Evolutionary conservation across 1,284 basidiomycete genomes (phyloP), one percentile per base, ranked within the genome.

Genomic region (Ustilago esculenta): DNA sequence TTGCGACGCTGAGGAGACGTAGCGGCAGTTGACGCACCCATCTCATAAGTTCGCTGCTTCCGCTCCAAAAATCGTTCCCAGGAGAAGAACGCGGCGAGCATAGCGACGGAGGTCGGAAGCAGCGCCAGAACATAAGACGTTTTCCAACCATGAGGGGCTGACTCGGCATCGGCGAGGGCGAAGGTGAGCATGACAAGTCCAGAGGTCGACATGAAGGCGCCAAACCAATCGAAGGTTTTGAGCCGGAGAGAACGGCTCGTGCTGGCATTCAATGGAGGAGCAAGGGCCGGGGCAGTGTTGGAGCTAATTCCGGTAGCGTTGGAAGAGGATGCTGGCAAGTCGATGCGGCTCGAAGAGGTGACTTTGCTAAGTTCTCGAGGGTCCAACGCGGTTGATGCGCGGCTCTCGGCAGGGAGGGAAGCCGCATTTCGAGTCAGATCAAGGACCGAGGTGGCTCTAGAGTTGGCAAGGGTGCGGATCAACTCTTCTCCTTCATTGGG

Each of bases 171-270:
- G 40, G 89, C 88, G 1, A 95, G 86, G 0, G 89, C 87, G 75
- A 94, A 94, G 11, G 90, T 86, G 64, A 95, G 85, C 2, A 94
- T 84, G 0, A 91, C 88, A 12, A 94, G 84, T 0, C 90, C 92
- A 0, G 85, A 80, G 0, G 91, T 92, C 40, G 92, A 85, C 27
- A 94, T 82, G 17, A 87, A 83, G 0, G 90, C 90, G 5, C 93
- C 92, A 18, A 91, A 75, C 90, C 91, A 94, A 77, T 96, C 92
- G 0, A 95, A 76, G 8, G 60, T 65, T 46, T 54, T 48, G 21
- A 77, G 65, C 8, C 61, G 51, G 3, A 65, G 48, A 12, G 56
- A 55, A 14, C 63, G 53, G 17, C 49, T 63, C 18, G 27, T 36
- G 20, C 24, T 46, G 0, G 23, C 23, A n/a, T 20, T 11, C 1